A percentile compares a stretch with the other conserved stretches of the same genome.
phyloP scores from a whole-genome alignment of 495 filamentous ascomycete genomes.

The Thozetella sp. region DNA sequence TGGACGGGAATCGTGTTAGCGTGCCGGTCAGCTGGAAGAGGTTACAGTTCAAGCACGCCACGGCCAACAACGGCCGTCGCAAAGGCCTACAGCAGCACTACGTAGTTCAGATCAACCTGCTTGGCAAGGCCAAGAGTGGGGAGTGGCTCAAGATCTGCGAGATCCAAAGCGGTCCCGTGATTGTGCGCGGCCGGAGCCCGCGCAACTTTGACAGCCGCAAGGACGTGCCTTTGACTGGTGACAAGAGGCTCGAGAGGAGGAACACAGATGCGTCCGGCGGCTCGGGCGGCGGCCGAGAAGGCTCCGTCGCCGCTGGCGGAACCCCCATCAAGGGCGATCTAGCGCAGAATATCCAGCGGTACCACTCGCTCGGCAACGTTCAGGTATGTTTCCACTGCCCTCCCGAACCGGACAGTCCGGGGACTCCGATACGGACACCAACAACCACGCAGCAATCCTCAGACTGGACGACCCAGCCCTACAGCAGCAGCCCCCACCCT shows the following conservation, averaged over 20 bases:
- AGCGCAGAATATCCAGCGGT: slow-evolving; percentile 32
- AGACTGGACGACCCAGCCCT: slow-evolving; percentile 19
- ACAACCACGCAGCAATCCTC: slow-evolving; percentile 9
- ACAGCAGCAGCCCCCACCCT: slow-evolving; percentile 23
- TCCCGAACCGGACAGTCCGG: not conserved
- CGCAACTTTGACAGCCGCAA: slow-evolving; percentile 70
- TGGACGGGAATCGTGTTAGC: slow-evolving; percentile 74
- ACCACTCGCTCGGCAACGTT: slow-evolving; percentile 28
- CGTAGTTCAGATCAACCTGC: slow-evolving; percentile 63
- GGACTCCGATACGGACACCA: not conserved
- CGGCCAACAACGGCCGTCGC: slow-evolving; percentile 77
- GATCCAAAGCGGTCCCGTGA: slow-evolving; percentile 65
- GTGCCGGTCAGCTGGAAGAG: slow-evolving; percentile 88
- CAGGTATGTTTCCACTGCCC: slow-evolving; percentile 17
- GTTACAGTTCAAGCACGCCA: slow-evolving; percentile 89
- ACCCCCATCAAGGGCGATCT: slow-evolving; percentile 29
- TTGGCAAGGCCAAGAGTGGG: slow-evolving; percentile 62
- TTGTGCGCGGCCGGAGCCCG: slow-evolving; percentile 69
- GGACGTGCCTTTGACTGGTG: slow-evolving; percentile 62
- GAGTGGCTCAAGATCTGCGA: slow-evolving; percentile 61
- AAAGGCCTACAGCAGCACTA: slow-evolving; percentile 75
- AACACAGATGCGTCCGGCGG: slow-evolving; percentile 13
- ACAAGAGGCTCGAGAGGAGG: slow-evolving; percentile 33
- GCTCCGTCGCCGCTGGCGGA: not conserved
- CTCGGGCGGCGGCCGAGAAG: slow-evolving; percentile 6